Percentiles rank a stretch among this genome's conserved stretches.
Evolutionary conservation across 176 grass and related monocot genomes (phyloP).

Genomic region (Carex kokanica): DNA sequence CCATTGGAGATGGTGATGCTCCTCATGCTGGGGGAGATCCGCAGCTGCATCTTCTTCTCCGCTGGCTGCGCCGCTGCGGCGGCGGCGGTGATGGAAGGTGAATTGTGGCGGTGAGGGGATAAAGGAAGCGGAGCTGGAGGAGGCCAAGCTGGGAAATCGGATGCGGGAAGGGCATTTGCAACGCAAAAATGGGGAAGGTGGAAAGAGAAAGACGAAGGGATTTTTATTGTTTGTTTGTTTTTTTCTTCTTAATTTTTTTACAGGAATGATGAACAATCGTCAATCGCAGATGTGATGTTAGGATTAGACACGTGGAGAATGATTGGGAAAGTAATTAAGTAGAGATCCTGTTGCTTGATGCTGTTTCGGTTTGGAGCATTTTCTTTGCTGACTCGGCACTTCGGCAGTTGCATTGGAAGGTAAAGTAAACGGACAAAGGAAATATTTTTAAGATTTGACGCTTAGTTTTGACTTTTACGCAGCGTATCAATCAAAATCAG

Average conservation of each 20-base stretch:
- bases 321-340: not conserved
- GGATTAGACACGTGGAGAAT: not conserved
- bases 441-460: too few relatives aligned
- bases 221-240: not conserved
- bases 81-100: constrained; percentile 15
- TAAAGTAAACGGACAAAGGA: not conserved
- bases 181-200: not conserved
- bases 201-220: constrained; percentile 5
- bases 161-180: not conserved
- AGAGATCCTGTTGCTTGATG: not conserved
- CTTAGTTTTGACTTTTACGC: too few relatives aligned
- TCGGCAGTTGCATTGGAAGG: not conserved
- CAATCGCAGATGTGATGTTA: not conserved
- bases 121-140: not conserved
- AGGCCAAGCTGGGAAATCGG: constrained; percentile 3
- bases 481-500: too few relatives aligned
- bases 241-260: not conserved
- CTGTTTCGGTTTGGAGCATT: not conserved
- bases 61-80: constrained; percentile 38
- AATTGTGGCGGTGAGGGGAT: not conserved
- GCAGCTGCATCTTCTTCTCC: constrained; percentile 91
- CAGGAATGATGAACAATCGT: not conserved
- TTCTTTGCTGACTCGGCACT: not conserved
- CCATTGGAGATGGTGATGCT: constrained; percentile 99
- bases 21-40: constrained; percentile 99